These are phyloP conservation scores for Eucalyptus fibrosa DNA, from an alignment of 345 rosid genomes.

Conservation along the genomic window DNA sequence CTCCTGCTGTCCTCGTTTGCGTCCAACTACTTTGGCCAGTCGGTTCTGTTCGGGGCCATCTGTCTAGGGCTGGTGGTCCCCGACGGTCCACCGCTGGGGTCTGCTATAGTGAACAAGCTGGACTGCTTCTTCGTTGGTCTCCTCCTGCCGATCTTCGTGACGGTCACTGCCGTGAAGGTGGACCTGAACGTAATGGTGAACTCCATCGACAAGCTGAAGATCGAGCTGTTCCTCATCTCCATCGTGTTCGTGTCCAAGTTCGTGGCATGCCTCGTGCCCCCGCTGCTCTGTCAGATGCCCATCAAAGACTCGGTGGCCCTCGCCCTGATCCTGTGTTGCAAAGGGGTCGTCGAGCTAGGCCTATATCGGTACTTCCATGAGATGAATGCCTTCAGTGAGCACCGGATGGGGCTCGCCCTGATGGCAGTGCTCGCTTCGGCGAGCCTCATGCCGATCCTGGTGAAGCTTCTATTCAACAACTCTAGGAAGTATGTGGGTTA, in stretches of 20 bases:
- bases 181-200: background rate
- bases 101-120: constrained; percentile 18
- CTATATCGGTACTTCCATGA: background rate
- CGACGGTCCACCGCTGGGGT: constrained; percentile 29
- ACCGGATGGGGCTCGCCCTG: background rate
- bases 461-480: constrained; percentile 31
- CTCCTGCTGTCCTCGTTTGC: background rate
- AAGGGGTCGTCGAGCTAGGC: constrained; percentile 1
- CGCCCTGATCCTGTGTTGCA: background rate
- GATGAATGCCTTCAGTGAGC: background rate
- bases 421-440: background rate
- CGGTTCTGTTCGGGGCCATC: constrained; percentile 2
- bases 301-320: background rate
- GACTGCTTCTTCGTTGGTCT: constrained; percentile 8
- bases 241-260: background rate
- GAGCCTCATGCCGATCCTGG: constrained; percentile 17
- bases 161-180: background rate
- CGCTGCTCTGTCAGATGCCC: background rate
- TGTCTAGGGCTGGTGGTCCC: constrained; percentile 21
- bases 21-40: constrained; percentile 3
- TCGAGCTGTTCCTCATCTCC: background rate
- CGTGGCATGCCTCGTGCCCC: background rate
- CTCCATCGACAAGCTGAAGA: background rate
- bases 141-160: constrained; percentile 15
- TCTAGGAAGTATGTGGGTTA: constrained; percentile 43